Conservation (phyloP, 805 yeast species). For the Kodamaea hsintzibuensis region DNA sequence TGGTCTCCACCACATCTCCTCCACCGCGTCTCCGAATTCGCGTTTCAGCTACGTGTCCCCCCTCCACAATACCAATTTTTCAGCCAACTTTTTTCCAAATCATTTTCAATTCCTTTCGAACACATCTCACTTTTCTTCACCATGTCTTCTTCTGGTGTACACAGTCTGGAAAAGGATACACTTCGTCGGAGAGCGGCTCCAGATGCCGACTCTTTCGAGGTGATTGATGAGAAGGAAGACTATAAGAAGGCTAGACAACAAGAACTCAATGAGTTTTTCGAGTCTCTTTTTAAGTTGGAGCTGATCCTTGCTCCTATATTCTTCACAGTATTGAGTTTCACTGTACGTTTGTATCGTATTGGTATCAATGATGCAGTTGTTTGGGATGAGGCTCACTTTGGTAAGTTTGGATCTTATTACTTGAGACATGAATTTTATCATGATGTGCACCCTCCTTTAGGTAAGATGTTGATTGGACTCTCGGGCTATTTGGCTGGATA, state of each 20-base stretch:
- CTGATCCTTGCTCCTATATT: constrained; percentile 33
- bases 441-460: constrained; percentile 97
- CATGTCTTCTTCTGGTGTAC: constrained; percentile 27
- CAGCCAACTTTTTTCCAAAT: background rate
- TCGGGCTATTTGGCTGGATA: constrained; percentile 86
- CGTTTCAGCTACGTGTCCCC: background rate
- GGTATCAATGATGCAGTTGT: constrained; percentile 75
- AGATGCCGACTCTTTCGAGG: constrained; percentile 4
- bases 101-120: background rate
- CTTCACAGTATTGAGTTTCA: constrained; percentile 37
- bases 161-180: constrained; percentile 15
- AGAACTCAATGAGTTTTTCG: constrained; percentile 26
- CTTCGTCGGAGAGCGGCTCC: constrained; percentile 21
- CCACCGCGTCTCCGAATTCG: background rate
- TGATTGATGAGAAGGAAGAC: constrained; percentile 14
- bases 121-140: constrained; percentile 5
- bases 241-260: constrained; percentile 8
- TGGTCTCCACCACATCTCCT: background rate
- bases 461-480: constrained; percentile 87
- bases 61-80: background rate
- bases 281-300: constrained; percentile 23
- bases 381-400: constrained; percentile 98
- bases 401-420: constrained; percentile 92
- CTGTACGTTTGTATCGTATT: constrained; percentile 71
- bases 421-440: constrained; percentile 86